phyloP scores from a whole-genome alignment of 1,284 basidiomycete species.

The Ustanciosporium gigantosporum region DNA sequence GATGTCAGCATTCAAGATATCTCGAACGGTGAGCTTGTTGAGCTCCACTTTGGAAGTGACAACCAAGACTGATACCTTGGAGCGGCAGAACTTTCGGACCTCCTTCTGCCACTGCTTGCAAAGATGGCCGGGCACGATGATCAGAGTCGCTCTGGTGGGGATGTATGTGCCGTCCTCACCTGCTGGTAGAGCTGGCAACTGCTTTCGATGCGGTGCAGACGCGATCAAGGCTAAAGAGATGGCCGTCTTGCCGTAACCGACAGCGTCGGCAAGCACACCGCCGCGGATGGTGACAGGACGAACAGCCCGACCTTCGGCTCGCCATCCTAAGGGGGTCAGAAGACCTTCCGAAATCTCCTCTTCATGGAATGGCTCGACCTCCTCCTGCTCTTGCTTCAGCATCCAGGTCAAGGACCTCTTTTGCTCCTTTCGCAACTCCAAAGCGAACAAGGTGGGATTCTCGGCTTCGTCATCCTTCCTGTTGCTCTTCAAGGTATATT shows the following conservation, averaged over 20 bases:
- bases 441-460: conserved; percentile 76
- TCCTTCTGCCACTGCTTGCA: conserved; percentile 88
- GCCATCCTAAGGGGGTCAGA: conserved; percentile 83
- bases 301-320: conserved; percentile 85
- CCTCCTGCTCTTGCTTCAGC: conserved; percentile 72
- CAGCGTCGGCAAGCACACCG: conserved; percentile 91
- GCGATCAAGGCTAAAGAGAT: conserved; percentile 78
- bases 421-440: conserved; percentile 76
- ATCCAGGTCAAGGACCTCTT: conserved; percentile 90
- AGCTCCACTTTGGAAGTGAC: conserved; percentile 75
- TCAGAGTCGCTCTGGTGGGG: conserved; percentile 75
- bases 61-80: conserved; percentile 70
- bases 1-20: conserved; percentile 80
- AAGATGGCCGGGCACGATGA: conserved; percentile 86
- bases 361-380: conserved; percentile 73
- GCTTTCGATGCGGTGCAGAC: conserved; percentile 19
- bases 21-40: conserved; percentile 75
- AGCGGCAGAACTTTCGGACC: conserved; percentile 76
- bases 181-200: conserved; percentile 65
- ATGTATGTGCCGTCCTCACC: conserved; percentile 73
- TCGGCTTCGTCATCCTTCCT: conserved; percentile 72
- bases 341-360: conserved; percentile 92
- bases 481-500: conserved; percentile 77
- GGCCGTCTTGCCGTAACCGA: conserved; percentile 95
- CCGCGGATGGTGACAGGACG: conserved; percentile 76